These are phyloP conservation scores for Suillus subaureus DNA, from an alignment of 768 basidiomycete genomes.

Conservation along the genomic window DNA sequence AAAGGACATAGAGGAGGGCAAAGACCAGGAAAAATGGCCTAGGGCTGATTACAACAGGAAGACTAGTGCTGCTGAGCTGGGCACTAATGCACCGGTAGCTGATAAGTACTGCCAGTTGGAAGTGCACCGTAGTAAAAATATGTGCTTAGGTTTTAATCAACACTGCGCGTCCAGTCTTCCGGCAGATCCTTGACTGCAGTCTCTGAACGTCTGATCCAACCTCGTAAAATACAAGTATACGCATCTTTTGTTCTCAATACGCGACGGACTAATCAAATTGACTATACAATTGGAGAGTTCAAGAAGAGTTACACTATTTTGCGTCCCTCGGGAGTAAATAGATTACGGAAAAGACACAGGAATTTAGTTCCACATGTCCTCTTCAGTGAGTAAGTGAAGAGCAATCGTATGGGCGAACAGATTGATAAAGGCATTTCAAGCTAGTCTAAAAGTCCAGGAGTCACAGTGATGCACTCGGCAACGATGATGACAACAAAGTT, in stretches of 20 bases:
- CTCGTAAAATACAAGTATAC: not conserved
- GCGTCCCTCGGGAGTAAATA: not conserved
- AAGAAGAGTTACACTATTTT: not conserved
- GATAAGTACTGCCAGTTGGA: not conserved
- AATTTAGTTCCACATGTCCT: not conserved
- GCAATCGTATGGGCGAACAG: not conserved
- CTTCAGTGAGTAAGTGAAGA: not conserved
- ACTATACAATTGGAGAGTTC: not conserved
- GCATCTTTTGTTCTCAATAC: not conserved
- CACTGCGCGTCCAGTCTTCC: not conserved
- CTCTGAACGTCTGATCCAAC: not conserved
- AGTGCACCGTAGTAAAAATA: not conserved
- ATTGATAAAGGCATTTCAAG: not conserved
- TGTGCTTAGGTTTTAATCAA: not conserved
- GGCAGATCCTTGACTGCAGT: not conserved
- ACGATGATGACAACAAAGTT: not conserved
- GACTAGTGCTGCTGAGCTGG: not conserved
- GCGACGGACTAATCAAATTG: not conserved
- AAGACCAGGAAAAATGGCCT: not conserved
- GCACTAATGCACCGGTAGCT: not conserved
- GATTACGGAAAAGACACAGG: not conserved
- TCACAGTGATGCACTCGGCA: not conserved
- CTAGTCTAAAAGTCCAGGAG: constrained; percentile 1
- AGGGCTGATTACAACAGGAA: not conserved
- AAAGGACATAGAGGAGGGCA: not conserved